A percentile compares a stretch with the other conserved stretches of the same genome.
These are phyloP conservation scores for Linum lewisii DNA, from an alignment of 345 rosid species.

Conservation along the genomic window DNA sequence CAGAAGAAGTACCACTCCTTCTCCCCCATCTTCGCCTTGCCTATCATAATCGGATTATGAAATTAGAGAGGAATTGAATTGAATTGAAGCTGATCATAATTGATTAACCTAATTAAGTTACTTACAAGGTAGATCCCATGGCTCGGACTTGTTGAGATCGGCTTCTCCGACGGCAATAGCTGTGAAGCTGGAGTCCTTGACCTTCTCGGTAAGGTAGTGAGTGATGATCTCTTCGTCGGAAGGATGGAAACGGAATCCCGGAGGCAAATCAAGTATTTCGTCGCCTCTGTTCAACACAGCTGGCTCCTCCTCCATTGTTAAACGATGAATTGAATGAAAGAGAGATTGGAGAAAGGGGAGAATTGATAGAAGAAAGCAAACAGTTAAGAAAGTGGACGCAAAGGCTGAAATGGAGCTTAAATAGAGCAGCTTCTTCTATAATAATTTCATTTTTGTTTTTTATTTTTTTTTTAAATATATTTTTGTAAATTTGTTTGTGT, in stretches of 20 bases:
- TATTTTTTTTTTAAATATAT: too few species aligned
- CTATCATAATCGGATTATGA: constrained; percentile 19
- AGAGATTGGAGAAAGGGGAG: constrained; percentile 15
- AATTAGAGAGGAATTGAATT: background rate
- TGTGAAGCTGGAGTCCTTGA: constrained; percentile 32
- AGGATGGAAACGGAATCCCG: constrained; percentile 89
- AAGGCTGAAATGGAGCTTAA: constrained; percentile 32
- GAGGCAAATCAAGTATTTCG: constrained; percentile 54
- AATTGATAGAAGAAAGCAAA: constrained; percentile 22
- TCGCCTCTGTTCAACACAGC: constrained; percentile 49
- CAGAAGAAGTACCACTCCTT: constrained; percentile 92
- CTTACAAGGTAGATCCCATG: constrained; percentile 91
- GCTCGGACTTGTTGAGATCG: constrained; percentile 87
- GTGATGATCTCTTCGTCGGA: constrained; percentile 82
- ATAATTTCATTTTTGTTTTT: background rate
- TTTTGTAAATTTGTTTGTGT: too few species aligned
- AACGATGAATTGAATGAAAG: background rate
- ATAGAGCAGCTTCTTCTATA: constrained; percentile 38
- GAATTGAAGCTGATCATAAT: background rate
- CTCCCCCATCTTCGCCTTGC: constrained; percentile 94
- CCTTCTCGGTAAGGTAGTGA: constrained; percentile 57
- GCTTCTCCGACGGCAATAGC: constrained; percentile 67
- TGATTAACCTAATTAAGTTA: background rate
- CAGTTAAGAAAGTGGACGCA: constrained; percentile 46
- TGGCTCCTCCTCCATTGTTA: constrained; percentile 50